Conservation (phyloP, 352 stramenopile species). For the Globisporangium paddicum region DNA sequence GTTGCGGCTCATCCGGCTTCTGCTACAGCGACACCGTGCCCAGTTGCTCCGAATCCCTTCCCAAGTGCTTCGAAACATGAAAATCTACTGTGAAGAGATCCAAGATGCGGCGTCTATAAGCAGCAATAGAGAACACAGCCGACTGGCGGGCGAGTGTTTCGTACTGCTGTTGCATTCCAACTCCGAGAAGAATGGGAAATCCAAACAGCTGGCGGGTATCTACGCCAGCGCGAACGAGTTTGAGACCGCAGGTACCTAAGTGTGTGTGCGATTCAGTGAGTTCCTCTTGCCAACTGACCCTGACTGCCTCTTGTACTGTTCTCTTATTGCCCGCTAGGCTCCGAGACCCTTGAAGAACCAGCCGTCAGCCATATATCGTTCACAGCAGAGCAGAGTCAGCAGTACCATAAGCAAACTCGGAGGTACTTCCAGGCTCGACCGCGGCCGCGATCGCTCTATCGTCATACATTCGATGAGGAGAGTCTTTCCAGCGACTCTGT, state of each 20-base stretch:
- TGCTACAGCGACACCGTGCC: conserved; percentile 16
- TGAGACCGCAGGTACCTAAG: conserved; percentile 3
- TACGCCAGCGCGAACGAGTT: background rate
- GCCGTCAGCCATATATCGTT: conserved; percentile 25
- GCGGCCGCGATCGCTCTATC: conserved; percentile 40
- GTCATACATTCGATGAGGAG: conserved; percentile 29
- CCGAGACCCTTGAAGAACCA: conserved; percentile 14
- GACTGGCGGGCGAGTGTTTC: conserved; percentile 5
- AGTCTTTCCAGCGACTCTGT: conserved; percentile 1
- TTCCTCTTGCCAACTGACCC: no score
- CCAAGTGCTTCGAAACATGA: background rate
- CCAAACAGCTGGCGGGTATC: background rate
- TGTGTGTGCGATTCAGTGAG: no score
- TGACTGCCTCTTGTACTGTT: background rate
- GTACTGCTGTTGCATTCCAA: background rate
- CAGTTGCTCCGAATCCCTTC: background rate
- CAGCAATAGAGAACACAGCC: background rate
- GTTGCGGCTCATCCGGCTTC: conserved; percentile 19
- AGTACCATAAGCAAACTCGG: conserved; percentile 11
- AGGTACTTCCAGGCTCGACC: conserved; percentile 31
- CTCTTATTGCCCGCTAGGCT: background rate
- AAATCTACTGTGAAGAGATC: background rate
- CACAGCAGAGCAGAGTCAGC: conserved; percentile 9
- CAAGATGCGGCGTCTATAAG: background rate
- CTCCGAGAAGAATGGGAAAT: background rate